A percentile compares a stretch with the other conserved stretches of the same genome.
Evolutionary conservation across 208 protist genomes (phyloP).

Genomic region (Borovskyia barvae): DNA sequence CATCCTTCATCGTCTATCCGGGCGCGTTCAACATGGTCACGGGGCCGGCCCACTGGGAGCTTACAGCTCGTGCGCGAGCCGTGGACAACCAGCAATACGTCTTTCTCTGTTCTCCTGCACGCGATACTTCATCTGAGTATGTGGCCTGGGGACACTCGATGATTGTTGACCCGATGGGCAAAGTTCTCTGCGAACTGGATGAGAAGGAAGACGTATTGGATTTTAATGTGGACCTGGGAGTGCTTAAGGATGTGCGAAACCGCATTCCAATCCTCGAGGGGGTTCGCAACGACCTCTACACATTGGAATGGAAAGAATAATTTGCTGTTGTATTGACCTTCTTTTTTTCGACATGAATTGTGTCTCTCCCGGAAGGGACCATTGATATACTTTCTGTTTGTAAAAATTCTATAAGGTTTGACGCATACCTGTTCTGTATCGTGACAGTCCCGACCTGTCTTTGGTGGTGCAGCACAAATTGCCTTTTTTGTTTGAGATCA

Average conservation of each 20-base stretch:
- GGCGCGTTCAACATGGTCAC: constrained; percentile 99
- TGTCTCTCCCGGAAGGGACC: too few species aligned
- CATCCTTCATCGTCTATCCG: constrained; percentile 94
- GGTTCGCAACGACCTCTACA: constrained; percentile 75
- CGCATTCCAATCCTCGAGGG: constrained; percentile 82
- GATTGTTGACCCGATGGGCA: constrained; percentile 92
- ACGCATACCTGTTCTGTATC: too few species aligned
- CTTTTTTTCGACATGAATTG: too few species aligned
- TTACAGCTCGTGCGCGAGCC: constrained; percentile 87
- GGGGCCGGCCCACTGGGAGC: constrained; percentile 97
- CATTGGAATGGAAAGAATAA: constrained; percentile 50
- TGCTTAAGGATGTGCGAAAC: constrained; percentile 40
- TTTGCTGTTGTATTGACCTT: background rate
- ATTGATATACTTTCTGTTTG: too few species aligned
- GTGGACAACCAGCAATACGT: constrained; percentile 96
- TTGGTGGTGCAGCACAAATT: too few species aligned
- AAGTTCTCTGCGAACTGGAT: constrained; percentile 58
- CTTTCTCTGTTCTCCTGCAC: constrained; percentile 92
- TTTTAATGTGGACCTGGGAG: constrained; percentile 59
- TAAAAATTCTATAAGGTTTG: too few species aligned
- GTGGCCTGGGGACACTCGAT: constrained; percentile 97
- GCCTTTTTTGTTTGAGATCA: too few species aligned
- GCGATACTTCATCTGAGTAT: constrained; percentile 87
- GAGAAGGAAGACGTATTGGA: constrained; percentile 67
- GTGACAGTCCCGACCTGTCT: too few species aligned